phyloP scores from a whole-genome alignment of 2,329 filamentous ascomycete species.

The Sporothrix pseudoabietina region DNA sequence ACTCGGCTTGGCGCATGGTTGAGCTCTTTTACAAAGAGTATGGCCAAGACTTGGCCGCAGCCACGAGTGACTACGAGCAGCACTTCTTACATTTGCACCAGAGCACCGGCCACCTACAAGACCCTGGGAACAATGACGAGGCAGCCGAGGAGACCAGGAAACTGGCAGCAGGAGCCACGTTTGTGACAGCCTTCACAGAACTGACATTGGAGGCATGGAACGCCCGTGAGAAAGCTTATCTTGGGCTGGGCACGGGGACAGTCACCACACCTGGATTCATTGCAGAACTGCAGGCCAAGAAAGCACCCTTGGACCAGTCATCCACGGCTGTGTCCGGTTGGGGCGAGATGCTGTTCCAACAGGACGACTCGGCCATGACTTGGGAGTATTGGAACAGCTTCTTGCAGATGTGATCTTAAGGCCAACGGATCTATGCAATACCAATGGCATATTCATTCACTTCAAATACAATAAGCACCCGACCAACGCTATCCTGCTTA shows the following conservation, averaged over 20 bases:
- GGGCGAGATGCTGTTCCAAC: constrained; percentile 8
- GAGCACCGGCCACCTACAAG: background rate
- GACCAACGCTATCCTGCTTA: background rate
- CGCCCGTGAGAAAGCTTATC: constrained; percentile 6
- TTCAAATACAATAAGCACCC: background rate
- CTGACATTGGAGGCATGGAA: constrained; percentile 33
- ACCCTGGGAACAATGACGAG: constrained; percentile 15
- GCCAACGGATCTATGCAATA: background rate
- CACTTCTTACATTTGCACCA: background rate
- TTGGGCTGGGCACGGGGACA: background rate
- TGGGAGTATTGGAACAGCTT: constrained; percentile 33
- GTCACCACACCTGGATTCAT: constrained; percentile 8
- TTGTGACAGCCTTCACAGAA: constrained; percentile 30
- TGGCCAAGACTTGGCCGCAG: constrained; percentile 29
- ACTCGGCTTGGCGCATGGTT: constrained; percentile 38
- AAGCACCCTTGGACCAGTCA: background rate
- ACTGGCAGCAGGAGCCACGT: constrained; percentile 4
- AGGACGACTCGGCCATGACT: constrained; percentile 26
- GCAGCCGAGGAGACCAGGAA: constrained; percentile 17
- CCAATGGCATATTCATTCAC: background rate
- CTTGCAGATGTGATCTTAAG: constrained; percentile 23
- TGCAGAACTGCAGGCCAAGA: constrained; percentile 1
- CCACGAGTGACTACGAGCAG: constrained; percentile 22
- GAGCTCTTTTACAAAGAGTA: constrained; percentile 38
- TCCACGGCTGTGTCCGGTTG: background rate